Evolutionary conservation across 208 protist species (phyloP).

Genomic region (Polymyxa betae): DNA sequence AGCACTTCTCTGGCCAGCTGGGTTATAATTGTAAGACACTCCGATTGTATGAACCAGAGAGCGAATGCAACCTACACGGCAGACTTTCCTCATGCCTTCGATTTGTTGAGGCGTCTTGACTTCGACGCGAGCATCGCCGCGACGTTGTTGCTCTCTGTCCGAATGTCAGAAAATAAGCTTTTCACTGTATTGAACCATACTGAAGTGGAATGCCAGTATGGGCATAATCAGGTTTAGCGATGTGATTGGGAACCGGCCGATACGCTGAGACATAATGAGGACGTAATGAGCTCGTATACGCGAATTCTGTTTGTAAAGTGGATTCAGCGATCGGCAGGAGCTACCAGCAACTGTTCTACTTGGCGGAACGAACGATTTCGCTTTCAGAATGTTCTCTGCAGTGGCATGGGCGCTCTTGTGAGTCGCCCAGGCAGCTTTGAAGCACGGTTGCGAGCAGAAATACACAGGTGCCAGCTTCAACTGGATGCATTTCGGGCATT

Average conservation of each 20-base stretch:
- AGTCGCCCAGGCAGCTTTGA: conserved; percentile 53
- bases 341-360: neutral
- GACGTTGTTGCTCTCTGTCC: neutral
- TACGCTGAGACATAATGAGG: conserved; percentile 63
- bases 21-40: neutral
- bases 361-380: neutral
- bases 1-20: conserved; percentile 86
- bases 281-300: conserved; percentile 60
- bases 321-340: neutral
- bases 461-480: conserved; percentile 59
- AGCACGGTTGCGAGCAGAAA: conserved; percentile 62
- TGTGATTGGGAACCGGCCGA: conserved; percentile 58
- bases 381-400: neutral
- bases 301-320: conserved; percentile 49
- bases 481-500: conserved; percentile 63
- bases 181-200: too few relatives aligned
- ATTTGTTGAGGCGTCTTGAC: conserved; percentile 77
- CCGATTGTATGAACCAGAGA: neutral
- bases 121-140: conserved; percentile 73
- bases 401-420: conserved; percentile 61
- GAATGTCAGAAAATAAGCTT: too few relatives aligned
- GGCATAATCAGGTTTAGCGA: conserved; percentile 59
- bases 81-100: conserved; percentile 83
- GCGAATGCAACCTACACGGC: conserved; percentile 58
- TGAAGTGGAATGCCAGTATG: neutral